Evolutionary conservation across 2,329 filamentous ascomycete genomes (phyloP).

Genomic region (Ophiocordyceps camponoti-saundersi): DNA sequence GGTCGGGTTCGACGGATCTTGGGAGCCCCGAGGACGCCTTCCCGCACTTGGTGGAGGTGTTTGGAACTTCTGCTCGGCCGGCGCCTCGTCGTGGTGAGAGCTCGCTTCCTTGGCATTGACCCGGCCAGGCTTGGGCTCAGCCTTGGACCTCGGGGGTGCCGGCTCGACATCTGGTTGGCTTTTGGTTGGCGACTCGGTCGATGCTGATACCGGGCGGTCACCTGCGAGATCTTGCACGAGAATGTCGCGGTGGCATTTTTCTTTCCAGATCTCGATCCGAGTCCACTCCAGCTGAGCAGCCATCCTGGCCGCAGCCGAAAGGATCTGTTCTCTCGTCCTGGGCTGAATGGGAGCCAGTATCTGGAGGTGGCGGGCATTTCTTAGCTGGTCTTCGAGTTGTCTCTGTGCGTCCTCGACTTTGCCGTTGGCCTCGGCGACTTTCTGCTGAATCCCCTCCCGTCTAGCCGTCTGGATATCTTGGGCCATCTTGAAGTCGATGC

Average conservation of each 20-base stretch:
- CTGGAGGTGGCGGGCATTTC: slow-evolving; percentile 80
- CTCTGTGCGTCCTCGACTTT: slow-evolving; percentile 57
- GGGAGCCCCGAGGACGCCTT: slow-evolving; percentile 4
- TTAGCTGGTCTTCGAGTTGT: slow-evolving; percentile 64
- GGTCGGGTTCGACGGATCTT: slow-evolving; percentile 2
- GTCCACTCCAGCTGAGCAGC: slow-evolving; percentile 85
- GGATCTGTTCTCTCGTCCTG: slow-evolving; percentile 73
- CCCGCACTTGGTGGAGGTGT: slow-evolving; percentile 14
- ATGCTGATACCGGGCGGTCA: slow-evolving; percentile 25
- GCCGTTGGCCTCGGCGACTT: slow-evolving; percentile 69
- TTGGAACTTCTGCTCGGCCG: slow-evolving; percentile 12
- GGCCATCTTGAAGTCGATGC: slow-evolving; percentile 66
- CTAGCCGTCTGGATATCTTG: slow-evolving; percentile 74
- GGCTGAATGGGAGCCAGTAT: slow-evolving; percentile 79
- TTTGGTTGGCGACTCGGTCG: slow-evolving; percentile 6
- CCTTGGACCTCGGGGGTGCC: background rate
- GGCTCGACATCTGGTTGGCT: slow-evolving; percentile 8
- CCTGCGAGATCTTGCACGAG: slow-evolving; percentile 73
- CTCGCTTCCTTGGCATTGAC: slow-evolving; percentile 8
- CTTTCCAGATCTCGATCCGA: slow-evolving; percentile 83
- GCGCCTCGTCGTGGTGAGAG: slow-evolving; percentile 9
- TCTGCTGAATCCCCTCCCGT: slow-evolving; percentile 64
- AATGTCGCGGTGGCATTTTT: slow-evolving; percentile 82
- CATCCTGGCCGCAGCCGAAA: slow-evolving; percentile 70
- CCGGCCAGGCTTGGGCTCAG: slow-evolving; percentile 11